Conservation (phyloP, 2,329 filamentous ascomycete genomes). For the Penicillium glabrum region DNA sequence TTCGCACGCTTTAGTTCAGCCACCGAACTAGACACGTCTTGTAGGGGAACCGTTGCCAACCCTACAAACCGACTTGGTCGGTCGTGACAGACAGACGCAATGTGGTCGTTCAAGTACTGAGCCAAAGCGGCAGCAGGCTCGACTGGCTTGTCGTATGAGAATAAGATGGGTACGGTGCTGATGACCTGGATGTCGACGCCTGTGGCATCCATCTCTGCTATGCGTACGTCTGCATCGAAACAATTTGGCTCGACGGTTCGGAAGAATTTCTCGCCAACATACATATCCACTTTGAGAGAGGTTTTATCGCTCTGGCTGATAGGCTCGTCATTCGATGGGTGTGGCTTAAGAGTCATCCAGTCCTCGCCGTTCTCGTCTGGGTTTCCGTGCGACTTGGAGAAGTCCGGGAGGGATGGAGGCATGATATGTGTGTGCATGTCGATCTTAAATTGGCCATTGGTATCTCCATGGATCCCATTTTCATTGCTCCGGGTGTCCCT, state of each 20-base stretch:
- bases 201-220: slow-evolving; percentile 16
- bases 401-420: slow-evolving; percentile 16
- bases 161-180: slow-evolving; percentile 18
- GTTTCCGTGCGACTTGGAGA: slow-evolving; percentile 6
- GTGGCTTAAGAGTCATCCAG: slow-evolving; percentile 15
- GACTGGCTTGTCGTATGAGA: slow-evolving; percentile 18
- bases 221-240: slow-evolving; percentile 12
- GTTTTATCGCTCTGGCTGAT: neutral
- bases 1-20: slow-evolving; percentile 11
- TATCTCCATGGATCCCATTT: neutral
- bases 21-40: slow-evolving; percentile 12
- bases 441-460: slow-evolving; percentile 10
- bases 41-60: slow-evolving; percentile 16
- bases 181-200: slow-evolving; percentile 16
- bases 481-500: neutral
- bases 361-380: neutral
- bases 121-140: slow-evolving; percentile 9
- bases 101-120: slow-evolving; percentile 16
- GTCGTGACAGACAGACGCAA: slow-evolving; percentile 10
- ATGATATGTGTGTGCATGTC: slow-evolving; percentile 23
- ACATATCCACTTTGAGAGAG: slow-evolving; percentile 13
- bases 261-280: slow-evolving; percentile 15
- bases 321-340: neutral
- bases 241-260: slow-evolving; percentile 18
- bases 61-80: slow-evolving; percentile 15